A percentile compares a stretch with the other conserved stretches of the same genome.
Evolutionary conservation across 371 early-diverging fungal genomes (phyloP).

Genomic region (Vittaforma corneae): DNA sequence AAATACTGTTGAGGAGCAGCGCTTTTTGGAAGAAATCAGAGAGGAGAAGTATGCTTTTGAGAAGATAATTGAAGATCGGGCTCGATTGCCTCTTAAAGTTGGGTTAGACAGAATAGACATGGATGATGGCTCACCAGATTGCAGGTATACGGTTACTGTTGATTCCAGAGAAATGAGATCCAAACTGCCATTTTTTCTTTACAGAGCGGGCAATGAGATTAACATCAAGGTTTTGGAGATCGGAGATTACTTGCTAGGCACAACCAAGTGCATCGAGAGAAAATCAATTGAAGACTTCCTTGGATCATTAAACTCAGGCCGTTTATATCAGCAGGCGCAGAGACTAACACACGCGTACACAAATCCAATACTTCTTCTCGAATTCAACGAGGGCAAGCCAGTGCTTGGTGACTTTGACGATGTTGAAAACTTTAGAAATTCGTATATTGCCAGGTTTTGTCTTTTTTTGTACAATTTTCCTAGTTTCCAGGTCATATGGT

Average conservation of each 20-base stretch:
- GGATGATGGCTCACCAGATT: too few relatives aligned
- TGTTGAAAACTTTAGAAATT: conserved; percentile 14
- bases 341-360: conserved; percentile 73
- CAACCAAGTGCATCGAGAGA: conserved; percentile 74
- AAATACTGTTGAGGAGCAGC: conserved; percentile 82
- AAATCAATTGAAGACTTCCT: conserved; percentile 80
- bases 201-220: conserved; percentile 66
- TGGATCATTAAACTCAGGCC: conserved; percentile 68
- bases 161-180: conserved; percentile 87
- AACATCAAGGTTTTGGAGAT: conserved; percentile 72
- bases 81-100: conserved; percentile 27
- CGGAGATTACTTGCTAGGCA: conserved; percentile 82
- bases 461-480: conserved; percentile 73
- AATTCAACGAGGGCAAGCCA: conserved; percentile 75
- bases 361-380: conserved; percentile 72
- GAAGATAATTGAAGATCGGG: conserved; percentile 71
- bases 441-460: conserved; percentile 62
- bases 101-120: too few relatives aligned
- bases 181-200: conserved; percentile 73
- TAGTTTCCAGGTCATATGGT: conserved; percentile 73
- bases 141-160: too few relatives aligned
- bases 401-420: conserved; percentile 61
- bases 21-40: conserved; percentile 68
- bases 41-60: conserved; percentile 84
- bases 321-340: conserved; percentile 76